Evolutionary conservation across 768 basidiomycete genomes (phyloP), one percentile per base, ranked within the genome.

Genomic region (Termitomyces sp.): DNA sequence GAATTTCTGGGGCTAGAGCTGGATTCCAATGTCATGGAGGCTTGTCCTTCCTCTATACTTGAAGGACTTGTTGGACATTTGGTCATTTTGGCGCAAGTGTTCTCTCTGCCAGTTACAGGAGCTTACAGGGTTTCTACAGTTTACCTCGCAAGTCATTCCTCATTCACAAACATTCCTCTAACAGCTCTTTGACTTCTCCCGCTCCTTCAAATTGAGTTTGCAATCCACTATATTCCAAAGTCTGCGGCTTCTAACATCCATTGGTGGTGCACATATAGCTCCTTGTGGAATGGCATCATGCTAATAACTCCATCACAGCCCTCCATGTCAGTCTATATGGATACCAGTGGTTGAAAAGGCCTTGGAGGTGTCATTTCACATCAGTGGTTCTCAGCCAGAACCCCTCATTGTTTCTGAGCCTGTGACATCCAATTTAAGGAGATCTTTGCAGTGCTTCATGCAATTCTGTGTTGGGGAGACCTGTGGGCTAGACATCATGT

Each of bases 111-210:
- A 75, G 54, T 61, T 74, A 2, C 67, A 76, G 58, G 65, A 70
- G 42, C 67, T 76, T 1, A 62, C 61, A 1, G 74, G 76, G 2
- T 72, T 64, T 58, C 67, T 77, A 2, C 69, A 71, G 48, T 77
- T 77, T 55, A 48, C 63, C 1, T 69, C 70, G 0, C 72, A 72
- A 46, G 75, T 76, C 18, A 70, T 75, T 33, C 74, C 73, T 0
- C 52, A 42, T 12, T 69, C 69, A 0, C 63, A 65, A 4, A 46
- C 72, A 0, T 76, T 72, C 56, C 52, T 75, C 12, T 65, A 67
- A 3, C 59, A 63, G 11, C 57, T 76, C 15, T 62, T 67, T 45
- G 60, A 71, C 31, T 75, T 75, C 60, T 66, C 68, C 0, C 48
- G 59, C 4, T 65, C 61, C 4, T 75, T 73, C 60, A 37, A 53